A percentile compares a stretch with the other conserved stretches of the same genome.
Conservation (phyloP, 345 rosid species). For the Passiflora organensis region DNA sequence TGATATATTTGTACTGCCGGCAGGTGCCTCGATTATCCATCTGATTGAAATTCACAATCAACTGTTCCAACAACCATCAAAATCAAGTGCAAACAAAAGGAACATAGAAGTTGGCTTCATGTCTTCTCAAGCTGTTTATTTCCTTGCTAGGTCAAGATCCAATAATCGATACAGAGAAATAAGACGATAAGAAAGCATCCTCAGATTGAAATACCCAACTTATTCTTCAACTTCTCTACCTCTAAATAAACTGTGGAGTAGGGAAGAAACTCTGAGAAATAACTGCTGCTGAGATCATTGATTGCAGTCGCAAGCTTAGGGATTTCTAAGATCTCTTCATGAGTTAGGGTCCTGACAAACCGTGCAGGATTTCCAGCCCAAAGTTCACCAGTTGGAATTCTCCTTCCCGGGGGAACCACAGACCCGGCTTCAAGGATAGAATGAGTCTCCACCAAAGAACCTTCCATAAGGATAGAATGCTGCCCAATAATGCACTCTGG, state of each 20-base stretch:
- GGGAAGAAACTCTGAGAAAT: slow-evolving; percentile 89
- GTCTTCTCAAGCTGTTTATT: slow-evolving; percentile 63
- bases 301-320: slow-evolving; percentile 95
- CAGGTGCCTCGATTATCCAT: slow-evolving; percentile 13
- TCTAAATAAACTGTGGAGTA: slow-evolving; percentile 87
- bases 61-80: slow-evolving; percentile 20
- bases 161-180: slow-evolving; percentile 22
- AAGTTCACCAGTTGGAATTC: slow-evolving; percentile 91
- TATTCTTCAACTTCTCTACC: slow-evolving; percentile 86
- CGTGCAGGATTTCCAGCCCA: slow-evolving; percentile 99
- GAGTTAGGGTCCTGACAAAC: slow-evolving; percentile 73
- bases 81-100: slow-evolving; percentile 17
- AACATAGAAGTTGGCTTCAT: slow-evolving; percentile 23
- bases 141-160: slow-evolving; percentile 33
- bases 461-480: slow-evolving; percentile 96
- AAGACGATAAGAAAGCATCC: not conserved
- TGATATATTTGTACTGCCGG: no score
- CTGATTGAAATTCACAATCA: slow-evolving; percentile 18
- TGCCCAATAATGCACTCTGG: slow-evolving; percentile 98
- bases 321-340: slow-evolving; percentile 89
- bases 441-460: slow-evolving; percentile 86
- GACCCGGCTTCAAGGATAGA: slow-evolving; percentile 95
- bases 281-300: slow-evolving; percentile 63
- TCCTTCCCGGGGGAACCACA: slow-evolving; percentile 90
- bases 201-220: slow-evolving; percentile 63